Evolutionary conservation across 2,329 filamentous ascomycete genomes (phyloP).

Genomic region (Fusarium sp.): DNA sequence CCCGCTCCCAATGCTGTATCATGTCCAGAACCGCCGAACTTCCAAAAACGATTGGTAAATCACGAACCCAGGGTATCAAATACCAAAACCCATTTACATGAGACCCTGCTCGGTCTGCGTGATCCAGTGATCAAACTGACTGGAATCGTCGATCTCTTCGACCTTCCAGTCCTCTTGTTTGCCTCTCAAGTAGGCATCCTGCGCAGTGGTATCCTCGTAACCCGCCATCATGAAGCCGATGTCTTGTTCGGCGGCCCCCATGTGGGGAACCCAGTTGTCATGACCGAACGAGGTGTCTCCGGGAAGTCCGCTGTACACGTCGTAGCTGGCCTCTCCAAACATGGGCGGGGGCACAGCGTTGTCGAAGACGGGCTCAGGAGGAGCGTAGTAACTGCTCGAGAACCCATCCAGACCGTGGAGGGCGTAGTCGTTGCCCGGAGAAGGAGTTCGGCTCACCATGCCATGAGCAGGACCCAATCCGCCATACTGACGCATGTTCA

Average conservation of each 20-base stretch:
- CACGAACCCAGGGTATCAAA: conserved; percentile 2
- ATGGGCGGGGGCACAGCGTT: conserved; percentile 5
- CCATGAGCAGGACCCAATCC: conserved; percentile 17
- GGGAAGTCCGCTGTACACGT: conserved; percentile 23
- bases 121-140: conserved; percentile 51
- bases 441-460: conserved; percentile 36
- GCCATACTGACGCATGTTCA: conserved; percentile 24
- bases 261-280: conserved; percentile 25
- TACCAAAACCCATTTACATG: conserved; percentile 13
- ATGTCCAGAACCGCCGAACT: conserved; percentile 14
- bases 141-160: conserved; percentile 48
- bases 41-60: background rate
- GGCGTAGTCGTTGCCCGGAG: conserved; percentile 35
- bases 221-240: conserved; percentile 20
- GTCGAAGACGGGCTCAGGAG: conserved; percentile 18
- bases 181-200: conserved; percentile 50
- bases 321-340: conserved; percentile 22
- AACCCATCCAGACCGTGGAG: conserved; percentile 29
- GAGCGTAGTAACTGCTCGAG: conserved; percentile 19
- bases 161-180: conserved; percentile 52
- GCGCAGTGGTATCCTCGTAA: conserved; percentile 29
- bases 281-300: conserved; percentile 19
- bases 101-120: conserved; percentile 43
- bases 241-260: conserved; percentile 18
- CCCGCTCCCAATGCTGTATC: conserved; percentile 21